A percentile compares a stretch with the other conserved stretches of the same genome.
These are phyloP conservation scores for Colletotrichum musae DNA, from an alignment of 2,329 filamentous ascomycete genomes.

Conservation along the genomic window DNA sequence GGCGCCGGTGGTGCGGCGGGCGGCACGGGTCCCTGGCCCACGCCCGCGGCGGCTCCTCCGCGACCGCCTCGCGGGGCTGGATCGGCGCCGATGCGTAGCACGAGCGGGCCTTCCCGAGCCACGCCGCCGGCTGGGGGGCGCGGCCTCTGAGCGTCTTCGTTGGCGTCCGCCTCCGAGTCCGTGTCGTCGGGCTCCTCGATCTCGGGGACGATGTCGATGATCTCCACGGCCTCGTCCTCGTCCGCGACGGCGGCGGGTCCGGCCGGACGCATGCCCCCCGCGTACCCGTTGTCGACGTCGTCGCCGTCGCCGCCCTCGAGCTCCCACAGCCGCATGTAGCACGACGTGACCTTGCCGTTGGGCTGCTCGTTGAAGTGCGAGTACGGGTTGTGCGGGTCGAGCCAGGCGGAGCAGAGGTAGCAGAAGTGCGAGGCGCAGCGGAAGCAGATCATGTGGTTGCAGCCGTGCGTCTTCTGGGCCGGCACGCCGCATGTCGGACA, in stretches of 20 bases:
- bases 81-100: slow-evolving; percentile 66
- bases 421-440: slow-evolving; percentile 94
- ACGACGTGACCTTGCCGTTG: slow-evolving; percentile 69
- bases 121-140: slow-evolving; percentile 56
- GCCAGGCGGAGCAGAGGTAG: slow-evolving; percentile 92
- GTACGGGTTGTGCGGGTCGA: slow-evolving; percentile 86
- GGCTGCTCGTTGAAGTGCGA: slow-evolving; percentile 84
- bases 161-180: slow-evolving; percentile 48
- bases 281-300: slow-evolving; percentile 62
- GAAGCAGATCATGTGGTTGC: slow-evolving; percentile 97
- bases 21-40: slow-evolving; percentile 43
- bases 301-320: slow-evolving; percentile 83
- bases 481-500: slow-evolving; percentile 91
- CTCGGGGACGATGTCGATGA: slow-evolving; percentile 44
- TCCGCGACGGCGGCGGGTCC: slow-evolving; percentile 26
- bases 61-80: slow-evolving; percentile 48
- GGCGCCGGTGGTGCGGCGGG: slow-evolving; percentile 50
- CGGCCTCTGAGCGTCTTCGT: slow-evolving; percentile 44
- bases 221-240: slow-evolving; percentile 37
- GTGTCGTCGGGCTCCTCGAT: slow-evolving; percentile 53
- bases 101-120: slow-evolving; percentile 70
- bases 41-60: slow-evolving; percentile 29
- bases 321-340: slow-evolving; percentile 92
- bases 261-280: slow-evolving; percentile 50
- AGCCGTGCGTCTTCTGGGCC: slow-evolving; percentile 91